Evolutionary conservation across 305 asterid species (phyloP).

Genomic region (Fraxinus sp.): DNA sequence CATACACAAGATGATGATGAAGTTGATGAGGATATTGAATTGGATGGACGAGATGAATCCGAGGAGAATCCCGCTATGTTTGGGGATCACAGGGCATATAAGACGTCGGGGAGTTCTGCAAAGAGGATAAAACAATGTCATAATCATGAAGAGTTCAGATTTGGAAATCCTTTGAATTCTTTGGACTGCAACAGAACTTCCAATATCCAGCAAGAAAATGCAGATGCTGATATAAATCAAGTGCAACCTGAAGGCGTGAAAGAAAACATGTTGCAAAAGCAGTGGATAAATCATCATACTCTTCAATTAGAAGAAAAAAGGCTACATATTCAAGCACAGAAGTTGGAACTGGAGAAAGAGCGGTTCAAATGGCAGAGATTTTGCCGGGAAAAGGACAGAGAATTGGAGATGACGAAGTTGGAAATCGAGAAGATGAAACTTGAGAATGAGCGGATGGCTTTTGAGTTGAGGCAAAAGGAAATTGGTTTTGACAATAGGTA

Average conservation of each 20-base stretch:
- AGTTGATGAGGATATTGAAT: conserved; percentile 51
- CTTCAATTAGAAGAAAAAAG: conserved; percentile 60
- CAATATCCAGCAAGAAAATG: conserved; percentile 34
- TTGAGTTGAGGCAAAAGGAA: conserved; percentile 69
- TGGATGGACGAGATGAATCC: conserved; percentile 46
- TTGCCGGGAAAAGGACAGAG: conserved; percentile 67
- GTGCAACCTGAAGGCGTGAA: conserved; percentile 31
- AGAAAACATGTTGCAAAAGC: conserved; percentile 35
- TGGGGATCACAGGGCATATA: conserved; percentile 33
- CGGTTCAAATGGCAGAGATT: conserved; percentile 72
- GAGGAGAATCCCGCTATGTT: conserved; percentile 41
- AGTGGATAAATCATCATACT: conserved; percentile 39
- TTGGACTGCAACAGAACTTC: conserved; percentile 24
- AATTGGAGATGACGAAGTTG: conserved; percentile 52
- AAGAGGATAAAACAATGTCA: conserved; percentile 44
- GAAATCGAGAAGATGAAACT: conserved; percentile 76
- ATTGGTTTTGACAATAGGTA: conserved; percentile 42
- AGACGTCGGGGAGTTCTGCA: conserved; percentile 22
- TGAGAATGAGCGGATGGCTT: conserved; percentile 61
- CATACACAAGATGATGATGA: conserved; percentile 53
- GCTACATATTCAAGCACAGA: conserved; percentile 56
- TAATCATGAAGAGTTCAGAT: conserved; percentile 23
- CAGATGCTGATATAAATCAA: conserved; percentile 32
- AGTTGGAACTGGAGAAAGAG: conserved; percentile 79
- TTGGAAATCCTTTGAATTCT: conserved; percentile 14